Evolutionary conservation across 2,329 filamentous ascomycete genomes (phyloP), one percentile per base, ranked within the genome.

Genomic region (Phialophora chinensis): DNA sequence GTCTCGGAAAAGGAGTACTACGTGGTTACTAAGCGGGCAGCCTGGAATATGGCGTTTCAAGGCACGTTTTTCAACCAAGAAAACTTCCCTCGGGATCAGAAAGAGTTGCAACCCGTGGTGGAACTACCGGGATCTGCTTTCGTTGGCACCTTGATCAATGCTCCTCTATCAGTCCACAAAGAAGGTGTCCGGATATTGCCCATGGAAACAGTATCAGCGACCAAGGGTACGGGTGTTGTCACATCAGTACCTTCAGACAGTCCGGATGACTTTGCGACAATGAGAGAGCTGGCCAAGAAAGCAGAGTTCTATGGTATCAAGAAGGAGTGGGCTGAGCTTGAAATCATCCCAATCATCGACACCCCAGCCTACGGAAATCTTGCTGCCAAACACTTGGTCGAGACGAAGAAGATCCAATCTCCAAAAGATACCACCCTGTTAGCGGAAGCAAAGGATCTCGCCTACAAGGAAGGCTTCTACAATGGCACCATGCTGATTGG

Each of bases 401-500:
- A 97, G 83, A 88, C 95, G 78, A 85, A 97, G 78, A 98, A 98
- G 85, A 99, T 99, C 76, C 90, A 92, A 71, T 98, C 94, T 12
- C 94, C 95, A 69, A 99, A 99, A 80, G 95, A 99, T 76, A 87
- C 89, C 42, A 95, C 91, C 77, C 90, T 93, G 79, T 88, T 99
- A 55, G 91, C 91, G 54, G 91, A 97, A 78, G 95, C 95, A 54
- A 99, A 99, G 82, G 94, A 98, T 72, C 83, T 96, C 71, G 93
- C 95, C 0, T 99, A 99, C 85, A 97, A 95, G 80, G 93, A 97
- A 76, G 95, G 93, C 17, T 98, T 92, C 83, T 99, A 99, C 83
- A 93, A 97, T 81, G 95, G 95, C 72, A 90, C 86, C 65, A 91
- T 99, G 88, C 83, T 93, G 70, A 86, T 92, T 68, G 95, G 95